phyloP scores from a whole-genome alignment of 768 basidiomycete genomes.

The Dictyophora rubrovolvata region DNA sequence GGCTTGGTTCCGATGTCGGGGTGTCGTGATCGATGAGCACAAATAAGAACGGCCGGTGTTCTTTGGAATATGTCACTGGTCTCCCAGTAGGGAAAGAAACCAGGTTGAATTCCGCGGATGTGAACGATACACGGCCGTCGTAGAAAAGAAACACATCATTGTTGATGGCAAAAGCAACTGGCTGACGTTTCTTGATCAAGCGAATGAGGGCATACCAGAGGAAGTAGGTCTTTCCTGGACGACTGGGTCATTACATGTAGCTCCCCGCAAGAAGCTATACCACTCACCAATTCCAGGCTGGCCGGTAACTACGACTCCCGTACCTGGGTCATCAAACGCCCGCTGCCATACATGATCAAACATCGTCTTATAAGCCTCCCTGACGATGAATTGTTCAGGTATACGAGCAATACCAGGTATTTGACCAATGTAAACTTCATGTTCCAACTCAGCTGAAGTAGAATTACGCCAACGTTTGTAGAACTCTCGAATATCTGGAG shows the following conservation, averaged over 20 bases:
- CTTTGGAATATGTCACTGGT: not conserved
- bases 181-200: not conserved
- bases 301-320: not conserved
- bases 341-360: not conserved
- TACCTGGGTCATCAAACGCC: not conserved
- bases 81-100: not conserved
- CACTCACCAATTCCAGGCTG: not conserved
- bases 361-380: not conserved
- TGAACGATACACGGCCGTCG: not conserved
- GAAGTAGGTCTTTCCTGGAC: too few species aligned
- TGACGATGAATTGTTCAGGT: not conserved
- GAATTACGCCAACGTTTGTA: not conserved
- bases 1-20: not conserved
- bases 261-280: not conserved
- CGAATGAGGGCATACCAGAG: not conserved
- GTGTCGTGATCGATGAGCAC: not conserved
- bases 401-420: not conserved
- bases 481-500: not conserved
- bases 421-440: not conserved
- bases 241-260: too few species aligned
- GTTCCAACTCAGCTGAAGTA: not conserved
- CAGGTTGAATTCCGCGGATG: too few species aligned
- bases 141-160: not conserved
- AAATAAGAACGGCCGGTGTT: not conserved
- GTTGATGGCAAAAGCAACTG: not conserved